Percentiles rank a stretch among this genome's conserved stretches.
phyloP scores from a whole-genome alignment of 371 early-diverging fungal species.

The Mortierella sp. region DNA sequence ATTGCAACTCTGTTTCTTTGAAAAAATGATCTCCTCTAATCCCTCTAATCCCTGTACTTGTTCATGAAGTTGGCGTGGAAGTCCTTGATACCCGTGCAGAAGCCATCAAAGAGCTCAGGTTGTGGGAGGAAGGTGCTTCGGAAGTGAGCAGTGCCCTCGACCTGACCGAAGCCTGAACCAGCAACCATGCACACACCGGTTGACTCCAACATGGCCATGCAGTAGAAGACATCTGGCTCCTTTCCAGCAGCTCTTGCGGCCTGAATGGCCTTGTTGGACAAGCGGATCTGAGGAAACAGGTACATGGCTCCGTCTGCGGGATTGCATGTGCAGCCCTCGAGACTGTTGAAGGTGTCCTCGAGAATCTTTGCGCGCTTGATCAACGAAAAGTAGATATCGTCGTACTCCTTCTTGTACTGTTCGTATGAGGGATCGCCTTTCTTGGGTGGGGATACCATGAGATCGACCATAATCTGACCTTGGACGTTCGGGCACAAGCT shows the following conservation, averaged over 20 bases:
- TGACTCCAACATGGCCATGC: conserved; percentile 88
- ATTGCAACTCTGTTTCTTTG: conserved; percentile 32
- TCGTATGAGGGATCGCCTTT: conserved; percentile 81
- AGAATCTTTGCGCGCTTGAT: conserved; percentile 82
- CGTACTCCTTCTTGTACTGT: conserved; percentile 78
- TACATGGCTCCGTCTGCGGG: conserved; percentile 96
- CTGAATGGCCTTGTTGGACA: conserved; percentile 81
- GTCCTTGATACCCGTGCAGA: conserved; percentile 73
- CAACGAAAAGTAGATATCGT: conserved; percentile 84
- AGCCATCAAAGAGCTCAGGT: conserved; percentile 91
- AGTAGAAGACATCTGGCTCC: conserved; percentile 90
- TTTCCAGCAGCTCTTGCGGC: conserved; percentile 74
- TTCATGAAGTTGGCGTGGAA: conserved; percentile 89
- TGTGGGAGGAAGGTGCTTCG: conserved; percentile 96
- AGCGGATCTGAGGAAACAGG: conserved; percentile 86
- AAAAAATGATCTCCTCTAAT: too few species aligned
- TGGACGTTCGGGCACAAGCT: conserved; percentile 91
- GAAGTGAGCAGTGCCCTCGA: conserved; percentile 93
- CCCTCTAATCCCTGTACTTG: conserved; percentile 73
- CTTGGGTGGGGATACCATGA: conserved; percentile 94
- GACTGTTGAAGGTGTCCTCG: conserved; percentile 78
- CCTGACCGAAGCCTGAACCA: conserved; percentile 93
- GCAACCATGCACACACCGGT: conserved; percentile 95
- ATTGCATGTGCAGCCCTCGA: conserved; percentile 91
- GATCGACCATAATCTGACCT: conserved; percentile 88